phyloP scores from a whole-genome alignment of 1,284 basidiomycete species.

The Boletus smithii region DNA sequence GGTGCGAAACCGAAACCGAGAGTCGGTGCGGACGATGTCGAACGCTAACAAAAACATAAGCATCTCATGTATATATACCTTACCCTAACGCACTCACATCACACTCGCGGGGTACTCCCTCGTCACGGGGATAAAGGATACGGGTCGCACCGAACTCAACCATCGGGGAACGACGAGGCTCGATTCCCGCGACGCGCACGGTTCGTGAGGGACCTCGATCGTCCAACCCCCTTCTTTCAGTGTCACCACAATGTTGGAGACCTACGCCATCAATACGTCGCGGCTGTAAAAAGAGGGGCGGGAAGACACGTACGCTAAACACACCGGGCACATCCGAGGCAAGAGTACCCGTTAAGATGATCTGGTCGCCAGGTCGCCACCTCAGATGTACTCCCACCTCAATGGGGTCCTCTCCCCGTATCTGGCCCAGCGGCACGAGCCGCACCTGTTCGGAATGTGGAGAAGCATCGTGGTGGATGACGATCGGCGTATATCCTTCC shows the following conservation, averaged over 20 bases:
- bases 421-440: conserved; percentile 21
- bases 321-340: conserved; percentile 44
- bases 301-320: conserved; percentile 43
- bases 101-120: conserved; percentile 48
- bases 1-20: conserved; percentile 52
- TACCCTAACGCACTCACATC: conserved; percentile 40
- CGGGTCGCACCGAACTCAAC: conserved; percentile 52
- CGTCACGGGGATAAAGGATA: conserved; percentile 50
- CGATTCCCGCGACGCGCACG: conserved; percentile 37
- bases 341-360: conserved; percentile 58
- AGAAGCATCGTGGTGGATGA: conserved; percentile 43
- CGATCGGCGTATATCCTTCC: conserved; percentile 43
- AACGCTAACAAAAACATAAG: conserved; percentile 43
- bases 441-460: conserved; percentile 13
- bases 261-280: conserved; percentile 34
- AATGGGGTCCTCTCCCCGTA: conserved; percentile 20
- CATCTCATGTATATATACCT: background rate
- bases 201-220: conserved; percentile 56
- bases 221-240: conserved; percentile 60
- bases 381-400: conserved; percentile 42
- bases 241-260: conserved; percentile 49
- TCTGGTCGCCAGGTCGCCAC: conserved; percentile 51
- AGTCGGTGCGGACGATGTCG: conserved; percentile 61
- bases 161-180: conserved; percentile 42
- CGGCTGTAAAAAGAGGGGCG: background rate